These are phyloP conservation scores for Colletotrichum sp. DNA, from an alignment of 2,329 filamentous ascomycete genomes.

Conservation along the genomic window DNA sequence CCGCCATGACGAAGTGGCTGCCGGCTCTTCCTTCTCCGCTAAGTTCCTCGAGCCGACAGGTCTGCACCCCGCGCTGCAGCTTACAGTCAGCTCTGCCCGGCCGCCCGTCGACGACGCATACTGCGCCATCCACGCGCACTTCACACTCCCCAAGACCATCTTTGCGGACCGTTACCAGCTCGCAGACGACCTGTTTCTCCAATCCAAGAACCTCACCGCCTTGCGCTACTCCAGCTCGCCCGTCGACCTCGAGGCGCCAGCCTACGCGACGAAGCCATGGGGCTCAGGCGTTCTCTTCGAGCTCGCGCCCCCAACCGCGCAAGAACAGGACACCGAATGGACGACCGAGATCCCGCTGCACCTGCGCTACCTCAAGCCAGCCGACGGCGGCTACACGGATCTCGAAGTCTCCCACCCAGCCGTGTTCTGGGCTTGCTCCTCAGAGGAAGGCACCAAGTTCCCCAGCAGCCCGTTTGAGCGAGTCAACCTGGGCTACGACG, in stretches of 20 bases:
- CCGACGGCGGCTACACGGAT: conserved; percentile 55
- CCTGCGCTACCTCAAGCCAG: conserved; percentile 78
- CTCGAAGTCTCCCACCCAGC: conserved; percentile 78
- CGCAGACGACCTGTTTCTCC: conserved; percentile 74
- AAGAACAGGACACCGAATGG: conserved; percentile 52
- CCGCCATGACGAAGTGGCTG: conserved; percentile 46
- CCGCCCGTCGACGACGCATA: conserved; percentile 57
- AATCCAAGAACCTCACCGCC: conserved; percentile 77
- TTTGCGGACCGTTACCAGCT: conserved; percentile 92
- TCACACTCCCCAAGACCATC: conserved; percentile 80
- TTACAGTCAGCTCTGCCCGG: conserved; percentile 62
- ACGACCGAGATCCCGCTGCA: conserved; percentile 80
- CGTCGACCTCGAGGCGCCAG: conserved; percentile 89
- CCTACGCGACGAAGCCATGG: conserved; percentile 79
- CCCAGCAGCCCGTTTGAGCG: conserved; percentile 84
- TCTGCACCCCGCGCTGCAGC: conserved; percentile 80
- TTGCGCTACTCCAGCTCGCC: conserved; percentile 75
- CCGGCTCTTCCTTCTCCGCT: conserved; percentile 60
- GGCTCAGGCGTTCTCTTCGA: conserved; percentile 81
- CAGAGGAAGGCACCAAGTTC: conserved; percentile 71
- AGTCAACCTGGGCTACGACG: conserved; percentile 84
- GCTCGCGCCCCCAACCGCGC: conserved; percentile 59
- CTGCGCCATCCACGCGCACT: conserved; percentile 79
- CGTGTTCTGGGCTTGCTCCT: conserved; percentile 89
- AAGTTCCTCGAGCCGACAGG: conserved; percentile 75